Percentiles rank a stretch among this genome's conserved stretches.
phyloP scores from a whole-genome alignment of 768 basidiomycete genomes.

The Trametes punicea region DNA sequence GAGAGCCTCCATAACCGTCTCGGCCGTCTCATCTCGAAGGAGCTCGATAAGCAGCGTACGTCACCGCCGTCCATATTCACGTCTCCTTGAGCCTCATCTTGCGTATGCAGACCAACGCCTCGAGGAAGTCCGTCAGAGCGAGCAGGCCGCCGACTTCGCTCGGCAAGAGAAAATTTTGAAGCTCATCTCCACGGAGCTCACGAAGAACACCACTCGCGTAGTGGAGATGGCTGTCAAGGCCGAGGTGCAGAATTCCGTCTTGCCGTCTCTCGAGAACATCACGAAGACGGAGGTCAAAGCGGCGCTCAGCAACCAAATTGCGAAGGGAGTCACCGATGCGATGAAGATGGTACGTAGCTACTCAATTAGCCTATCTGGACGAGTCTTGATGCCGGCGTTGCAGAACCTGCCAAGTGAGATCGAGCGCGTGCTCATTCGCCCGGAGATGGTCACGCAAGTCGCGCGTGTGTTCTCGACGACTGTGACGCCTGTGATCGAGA shows the following conservation, averaged over 20 bases:
- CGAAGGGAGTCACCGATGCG: conserved; percentile 65
- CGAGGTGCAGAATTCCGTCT: conserved; percentile 80
- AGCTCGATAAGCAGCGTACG: conserved; percentile 89
- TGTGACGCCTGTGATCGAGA: conserved; percentile 73
- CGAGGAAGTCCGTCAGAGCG: conserved; percentile 74
- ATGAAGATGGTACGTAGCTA: conserved; percentile 60
- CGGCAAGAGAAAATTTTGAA: conserved; percentile 89
- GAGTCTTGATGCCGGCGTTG: not conserved
- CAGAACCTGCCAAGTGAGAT: conserved; percentile 78
- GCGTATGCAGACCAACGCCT: conserved; percentile 66
- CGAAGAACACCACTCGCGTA: conserved; percentile 82
- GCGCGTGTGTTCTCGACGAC: conserved; percentile 69
- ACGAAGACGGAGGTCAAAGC: conserved; percentile 78
- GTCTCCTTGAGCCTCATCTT: not conserved
- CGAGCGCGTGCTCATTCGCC: conserved; percentile 70
- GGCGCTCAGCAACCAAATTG: conserved; percentile 75
- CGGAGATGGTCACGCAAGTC: conserved; percentile 75
- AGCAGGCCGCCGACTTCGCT: conserved; percentile 76
- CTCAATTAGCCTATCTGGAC: not conserved
- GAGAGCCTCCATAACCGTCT: conserved; percentile 74
- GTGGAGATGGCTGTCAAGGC: conserved; percentile 87
- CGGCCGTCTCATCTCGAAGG: conserved; percentile 76
- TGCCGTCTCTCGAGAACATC: conserved; percentile 79
- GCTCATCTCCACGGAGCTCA: conserved; percentile 81
- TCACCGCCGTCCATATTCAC: conserved; percentile 14